These are phyloP conservation scores for Solanum raphanifolium DNA, from an alignment of 257 asterid species.

Conservation along the genomic window DNA sequence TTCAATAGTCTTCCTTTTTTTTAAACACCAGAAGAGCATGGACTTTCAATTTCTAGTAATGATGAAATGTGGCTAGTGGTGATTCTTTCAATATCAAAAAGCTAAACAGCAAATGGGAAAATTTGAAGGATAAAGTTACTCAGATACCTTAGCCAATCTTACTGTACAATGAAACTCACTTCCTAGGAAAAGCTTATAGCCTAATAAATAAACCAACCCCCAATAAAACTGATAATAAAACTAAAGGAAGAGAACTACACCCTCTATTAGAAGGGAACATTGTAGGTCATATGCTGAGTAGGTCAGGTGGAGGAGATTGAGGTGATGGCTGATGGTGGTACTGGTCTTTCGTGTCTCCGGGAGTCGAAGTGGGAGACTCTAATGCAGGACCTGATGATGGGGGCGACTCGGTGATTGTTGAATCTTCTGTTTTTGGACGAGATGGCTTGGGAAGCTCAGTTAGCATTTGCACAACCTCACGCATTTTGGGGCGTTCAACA, in stretches of 20 bases:
- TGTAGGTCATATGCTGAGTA: constrained; percentile 30
- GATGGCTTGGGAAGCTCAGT: constrained; percentile 42
- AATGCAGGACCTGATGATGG: constrained; percentile 21
- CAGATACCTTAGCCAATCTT: background rate
- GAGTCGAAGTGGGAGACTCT: constrained; percentile 27
- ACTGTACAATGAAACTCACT: background rate
- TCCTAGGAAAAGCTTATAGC: background rate
- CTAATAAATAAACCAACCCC: background rate
- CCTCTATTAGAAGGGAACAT: background rate
- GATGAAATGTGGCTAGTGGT: background rate
- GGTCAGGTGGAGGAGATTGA: constrained; percentile 33
- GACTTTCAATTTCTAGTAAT: background rate
- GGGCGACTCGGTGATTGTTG: constrained; percentile 19
- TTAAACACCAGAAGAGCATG: no score
- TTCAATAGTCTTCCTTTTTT: no score
- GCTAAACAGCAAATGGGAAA: background rate
- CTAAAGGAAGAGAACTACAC: background rate
- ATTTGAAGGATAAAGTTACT: background rate
- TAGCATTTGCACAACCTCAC: constrained; percentile 13
- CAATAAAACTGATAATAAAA: background rate
- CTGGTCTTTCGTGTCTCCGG: constrained; percentile 12
- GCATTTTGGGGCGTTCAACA: constrained; percentile 14
- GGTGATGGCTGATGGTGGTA: constrained; percentile 3
- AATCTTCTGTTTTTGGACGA: constrained; percentile 26
- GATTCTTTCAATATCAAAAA: background rate